These are phyloP conservation scores for Urtica urens DNA, from an alignment of 306 rosid species.

Conservation along the genomic window DNA sequence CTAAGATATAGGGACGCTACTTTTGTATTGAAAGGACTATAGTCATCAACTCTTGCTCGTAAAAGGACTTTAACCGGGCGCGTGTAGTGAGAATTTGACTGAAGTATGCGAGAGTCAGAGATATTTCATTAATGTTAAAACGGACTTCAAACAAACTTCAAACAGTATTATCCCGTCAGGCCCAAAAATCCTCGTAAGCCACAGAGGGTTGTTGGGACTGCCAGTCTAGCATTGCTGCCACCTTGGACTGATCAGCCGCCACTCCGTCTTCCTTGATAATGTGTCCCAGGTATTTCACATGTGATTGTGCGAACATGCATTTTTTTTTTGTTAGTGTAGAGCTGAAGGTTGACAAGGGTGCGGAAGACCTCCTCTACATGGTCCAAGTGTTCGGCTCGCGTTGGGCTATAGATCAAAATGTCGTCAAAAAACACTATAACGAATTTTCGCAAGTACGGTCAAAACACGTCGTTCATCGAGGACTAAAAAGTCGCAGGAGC, in stretches of 20 bases:
- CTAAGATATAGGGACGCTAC: not conserved
- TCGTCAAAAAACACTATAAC: not conserved
- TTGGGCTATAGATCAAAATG: not conserved
- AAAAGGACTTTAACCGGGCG: not conserved
- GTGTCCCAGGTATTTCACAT: not conserved
- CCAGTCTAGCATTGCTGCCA: not conserved
- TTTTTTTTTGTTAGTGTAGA: not conserved
- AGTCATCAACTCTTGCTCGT: not conserved
- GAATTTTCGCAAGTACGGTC: not conserved
- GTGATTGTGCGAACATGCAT: not conserved
- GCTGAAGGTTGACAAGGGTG: rapidly evolving
- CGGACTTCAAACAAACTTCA: not conserved
- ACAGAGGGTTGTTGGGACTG: not conserved
- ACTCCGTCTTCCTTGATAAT: not conserved
- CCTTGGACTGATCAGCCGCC: not conserved
- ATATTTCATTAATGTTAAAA: not conserved
- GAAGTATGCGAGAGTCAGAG: not conserved
- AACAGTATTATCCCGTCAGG: not conserved
- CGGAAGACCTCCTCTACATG: not conserved
- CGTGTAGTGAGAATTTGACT: not conserved
- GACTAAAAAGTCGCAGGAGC: not conserved
- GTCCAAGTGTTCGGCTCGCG: too few relatives aligned
- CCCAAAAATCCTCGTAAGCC: not conserved
- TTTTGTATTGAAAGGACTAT: not conserved
- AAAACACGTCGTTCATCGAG: not conserved